Evolutionary conservation across 306 rosid species (phyloP), one percentile per base, ranked within the genome.

Genomic region (Castanea crenata): DNA sequence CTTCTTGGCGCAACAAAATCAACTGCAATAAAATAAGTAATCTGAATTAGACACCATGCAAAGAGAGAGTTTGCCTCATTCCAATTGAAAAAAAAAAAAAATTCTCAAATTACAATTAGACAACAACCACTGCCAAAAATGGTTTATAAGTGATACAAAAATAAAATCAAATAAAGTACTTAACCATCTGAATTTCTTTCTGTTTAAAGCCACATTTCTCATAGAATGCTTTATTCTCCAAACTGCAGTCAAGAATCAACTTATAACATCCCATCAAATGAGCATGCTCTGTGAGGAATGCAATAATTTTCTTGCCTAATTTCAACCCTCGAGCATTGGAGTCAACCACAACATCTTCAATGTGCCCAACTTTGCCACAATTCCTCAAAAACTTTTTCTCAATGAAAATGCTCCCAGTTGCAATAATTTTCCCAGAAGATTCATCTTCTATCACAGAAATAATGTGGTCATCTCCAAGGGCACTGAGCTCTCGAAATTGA

Each of bases 291-390:
- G 78, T 74, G 18, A 92, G 97, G 69, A 90, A 92, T 3, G 65
- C 52, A 25, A 94, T 71, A 5, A 94, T 55, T 69, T 84, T 88
- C 83, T 87, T 91, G 29, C 93, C 89, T 55, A 90, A 34, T 35
- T 84, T 86, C 83, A 80, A 38, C 15, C 94, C 98, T 1, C 94
- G 90, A 44, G 83, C 76, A 79, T 73, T 81, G 23, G 92, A 74
- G 84, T 94, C 90, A 46, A 94, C 98, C 74, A 91, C 97, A 32
- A 94, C 91, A 31, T 92, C 96, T 71, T 92, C 98, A 23, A 92
- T 82, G 80, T 91, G 96, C 44, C 89, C 97, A 56, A 79, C 96
- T 69, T 92, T 91, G 29, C 97, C 91, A 41, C 97, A 91, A 78
- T 88, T 91, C 41, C 97, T 89, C 32, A 94, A 27, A 71, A 94